Conservation (phyloP, 2,329 filamentous ascomycete species). For the Decorospora gaudefroyi region DNA sequence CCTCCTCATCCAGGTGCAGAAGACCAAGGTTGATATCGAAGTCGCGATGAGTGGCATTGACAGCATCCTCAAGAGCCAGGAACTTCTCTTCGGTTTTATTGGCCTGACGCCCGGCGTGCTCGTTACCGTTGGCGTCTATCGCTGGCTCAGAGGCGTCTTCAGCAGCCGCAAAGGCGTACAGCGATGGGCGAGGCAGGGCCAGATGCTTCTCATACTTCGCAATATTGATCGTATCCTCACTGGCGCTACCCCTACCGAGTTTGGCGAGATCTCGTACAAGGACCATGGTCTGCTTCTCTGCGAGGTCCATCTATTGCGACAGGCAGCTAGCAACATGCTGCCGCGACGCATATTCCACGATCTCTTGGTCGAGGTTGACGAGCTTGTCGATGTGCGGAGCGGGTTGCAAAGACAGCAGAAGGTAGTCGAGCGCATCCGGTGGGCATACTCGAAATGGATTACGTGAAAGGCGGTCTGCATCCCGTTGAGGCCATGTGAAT, state of each 20-base stretch:
- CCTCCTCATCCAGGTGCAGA: constrained; percentile 93
- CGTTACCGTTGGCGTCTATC: constrained; percentile 73
- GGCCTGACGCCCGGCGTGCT: constrained; percentile 92
- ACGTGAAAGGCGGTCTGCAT: constrained; percentile 17
- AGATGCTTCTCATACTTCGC: constrained; percentile 77
- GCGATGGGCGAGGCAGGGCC: constrained; percentile 67
- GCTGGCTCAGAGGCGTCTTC: constrained; percentile 72
- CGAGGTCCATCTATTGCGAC: constrained; percentile 82
- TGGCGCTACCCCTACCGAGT: constrained; percentile 62
- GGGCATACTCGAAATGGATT: constrained; percentile 83
- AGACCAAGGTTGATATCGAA: constrained; percentile 98
- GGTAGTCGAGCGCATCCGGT: constrained; percentile 81
- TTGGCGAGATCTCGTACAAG: constrained; percentile 82
- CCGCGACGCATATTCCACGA: constrained; percentile 77
- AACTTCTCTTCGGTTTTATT: constrained; percentile 95
- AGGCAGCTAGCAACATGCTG: constrained; percentile 68
- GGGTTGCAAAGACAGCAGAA: constrained; percentile 77
- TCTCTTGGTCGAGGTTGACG: constrained; percentile 85
- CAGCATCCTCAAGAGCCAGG: constrained; percentile 90
- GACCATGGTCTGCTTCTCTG: constrained; percentile 89
- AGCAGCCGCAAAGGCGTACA: constrained; percentile 71
- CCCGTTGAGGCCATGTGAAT: not conserved
- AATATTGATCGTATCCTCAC: constrained; percentile 76
- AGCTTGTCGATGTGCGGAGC: constrained; percentile 77
- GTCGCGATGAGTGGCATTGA: constrained; percentile 96